A percentile compares a stretch with the other conserved stretches of the same genome.
These are phyloP conservation scores for Fistulinella prunicolor DNA, from an alignment of 768 basidiomycete species.

Conservation along the genomic window DNA sequence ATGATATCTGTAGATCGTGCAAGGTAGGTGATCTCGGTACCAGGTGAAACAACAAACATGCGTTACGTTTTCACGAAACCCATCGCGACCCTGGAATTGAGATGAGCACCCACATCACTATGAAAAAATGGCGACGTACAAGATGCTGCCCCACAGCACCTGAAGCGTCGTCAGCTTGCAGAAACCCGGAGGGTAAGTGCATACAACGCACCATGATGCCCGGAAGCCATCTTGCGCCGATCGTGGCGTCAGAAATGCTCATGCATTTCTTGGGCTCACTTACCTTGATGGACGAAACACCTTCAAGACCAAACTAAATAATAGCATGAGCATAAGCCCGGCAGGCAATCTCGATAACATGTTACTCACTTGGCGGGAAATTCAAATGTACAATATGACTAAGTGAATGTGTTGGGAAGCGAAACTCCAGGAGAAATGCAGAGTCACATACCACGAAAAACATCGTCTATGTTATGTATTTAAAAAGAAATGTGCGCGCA, in stretches of 20 bases:
- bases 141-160: conserved; percentile 63
- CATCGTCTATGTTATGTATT: conserved; percentile 51
- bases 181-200: neutral
- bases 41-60: neutral
- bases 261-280: conserved; percentile 1
- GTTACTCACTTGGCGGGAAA: conserved; percentile 60
- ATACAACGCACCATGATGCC: conserved; percentile 50
- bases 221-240: conserved; percentile 53
- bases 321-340: neutral
- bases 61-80: conserved; percentile 63
- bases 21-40: neutral
- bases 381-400: conserved; percentile 46
- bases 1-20: conserved; percentile 44
- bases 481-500: neutral
- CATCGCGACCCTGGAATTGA: conserved; percentile 50
- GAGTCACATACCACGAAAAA: conserved; percentile 57
- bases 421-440: neutral
- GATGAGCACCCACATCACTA: neutral
- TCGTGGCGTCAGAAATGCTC: neutral
- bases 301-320: conserved; percentile 46
- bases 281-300: conserved; percentile 62
- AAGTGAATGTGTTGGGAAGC: neutral
- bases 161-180: conserved; percentile 19
- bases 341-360: neutral
- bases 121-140: conserved; percentile 37